Percentiles rank a stretch among this genome's conserved stretches.
phyloP scores from a whole-genome alignment of 257 asterid species.

The Agastache rugosa region DNA sequence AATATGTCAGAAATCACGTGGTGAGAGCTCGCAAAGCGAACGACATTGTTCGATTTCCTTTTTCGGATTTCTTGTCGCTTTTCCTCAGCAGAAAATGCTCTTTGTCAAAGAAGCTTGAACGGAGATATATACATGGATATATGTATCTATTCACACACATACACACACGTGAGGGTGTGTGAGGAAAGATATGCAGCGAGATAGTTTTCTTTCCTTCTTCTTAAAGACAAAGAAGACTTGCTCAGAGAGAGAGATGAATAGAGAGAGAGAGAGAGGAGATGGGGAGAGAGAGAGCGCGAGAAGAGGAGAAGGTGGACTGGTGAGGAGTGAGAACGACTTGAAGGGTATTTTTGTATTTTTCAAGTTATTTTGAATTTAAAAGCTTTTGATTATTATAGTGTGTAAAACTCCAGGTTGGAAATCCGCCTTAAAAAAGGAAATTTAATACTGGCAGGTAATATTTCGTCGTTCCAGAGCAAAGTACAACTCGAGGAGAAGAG shows the following conservation, averaged over 20 bases:
- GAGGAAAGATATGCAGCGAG: conserved; percentile 34
- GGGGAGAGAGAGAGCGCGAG: conserved; percentile 11
- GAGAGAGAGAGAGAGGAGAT: conserved; percentile 26
- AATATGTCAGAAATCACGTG: conserved; percentile 94
- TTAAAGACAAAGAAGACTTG: conserved; percentile 61
- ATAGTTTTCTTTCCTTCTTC: conserved; percentile 51
- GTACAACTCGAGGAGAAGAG: background rate
- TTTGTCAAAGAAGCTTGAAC: conserved; percentile 46
- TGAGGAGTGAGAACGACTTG: conserved; percentile 44
- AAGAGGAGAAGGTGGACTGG: conserved; percentile 38
- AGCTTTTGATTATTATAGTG: conserved; percentile 35
- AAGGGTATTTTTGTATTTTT: conserved; percentile 22
- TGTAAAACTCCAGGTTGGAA: conserved; percentile 35
- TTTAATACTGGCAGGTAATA: conserved; percentile 9
- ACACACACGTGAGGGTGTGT: conserved; percentile 38
- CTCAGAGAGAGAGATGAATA: conserved; percentile 43
- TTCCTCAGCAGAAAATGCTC: conserved; percentile 45
- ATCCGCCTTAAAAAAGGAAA: conserved; percentile 6
- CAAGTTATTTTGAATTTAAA: conserved; percentile 46
- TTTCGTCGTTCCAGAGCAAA: conserved; percentile 30
- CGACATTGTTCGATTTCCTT: conserved; percentile 42
- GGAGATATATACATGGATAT: conserved; percentile 14
- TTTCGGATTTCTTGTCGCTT: conserved; percentile 45
- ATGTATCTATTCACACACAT: conserved; percentile 31
- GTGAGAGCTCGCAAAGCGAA: conserved; percentile 54